phyloP scores from a whole-genome alignment of 2,329 filamentous ascomycete genomes.

The Coniochaeta sp. region DNA sequence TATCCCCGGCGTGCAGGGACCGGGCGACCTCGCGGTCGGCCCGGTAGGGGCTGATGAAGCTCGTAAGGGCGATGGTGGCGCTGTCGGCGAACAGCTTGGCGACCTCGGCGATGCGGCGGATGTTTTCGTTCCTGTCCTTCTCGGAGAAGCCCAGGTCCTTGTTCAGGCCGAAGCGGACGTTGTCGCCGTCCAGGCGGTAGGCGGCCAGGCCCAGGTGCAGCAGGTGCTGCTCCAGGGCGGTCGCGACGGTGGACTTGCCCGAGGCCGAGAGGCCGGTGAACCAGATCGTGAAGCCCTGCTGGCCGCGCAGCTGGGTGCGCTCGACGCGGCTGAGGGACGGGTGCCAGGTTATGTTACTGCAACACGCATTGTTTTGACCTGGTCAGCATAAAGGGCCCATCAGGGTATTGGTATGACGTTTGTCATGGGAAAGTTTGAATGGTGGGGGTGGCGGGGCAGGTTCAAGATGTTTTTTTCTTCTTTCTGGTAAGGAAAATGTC shows the following conservation, averaged over 20 bases:
- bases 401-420: not conserved
- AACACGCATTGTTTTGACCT: not conserved
- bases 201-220: constrained; percentile 75
- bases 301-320: constrained; percentile 67
- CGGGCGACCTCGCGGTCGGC: constrained; percentile 80
- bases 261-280: constrained; percentile 94
- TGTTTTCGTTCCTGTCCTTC: constrained; percentile 93
- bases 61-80: constrained; percentile 80
- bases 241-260: constrained; percentile 95
- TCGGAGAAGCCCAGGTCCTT: constrained; percentile 95
- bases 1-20: constrained; percentile 61
- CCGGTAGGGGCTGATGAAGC: constrained; percentile 93
- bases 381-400: not conserved
- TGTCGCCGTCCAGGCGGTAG: constrained; percentile 96
- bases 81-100: constrained; percentile 94
- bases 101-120: constrained; percentile 91
- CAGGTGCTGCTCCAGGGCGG: constrained; percentile 93
- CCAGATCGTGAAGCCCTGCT: constrained; percentile 93
- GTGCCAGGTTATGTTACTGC: constrained; percentile 88
- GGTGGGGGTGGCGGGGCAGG: not conserved
- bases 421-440: not conserved
- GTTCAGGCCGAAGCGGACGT: constrained; percentile 96
- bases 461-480: not conserved
- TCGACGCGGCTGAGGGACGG: constrained; percentile 70
- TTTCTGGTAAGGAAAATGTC: not conserved